A percentile compares a stretch with the other conserved stretches of the same genome.
Conservation (phyloP, 495 filamentous ascomycete species). For the Rhizodiscina lignyota region DNA sequence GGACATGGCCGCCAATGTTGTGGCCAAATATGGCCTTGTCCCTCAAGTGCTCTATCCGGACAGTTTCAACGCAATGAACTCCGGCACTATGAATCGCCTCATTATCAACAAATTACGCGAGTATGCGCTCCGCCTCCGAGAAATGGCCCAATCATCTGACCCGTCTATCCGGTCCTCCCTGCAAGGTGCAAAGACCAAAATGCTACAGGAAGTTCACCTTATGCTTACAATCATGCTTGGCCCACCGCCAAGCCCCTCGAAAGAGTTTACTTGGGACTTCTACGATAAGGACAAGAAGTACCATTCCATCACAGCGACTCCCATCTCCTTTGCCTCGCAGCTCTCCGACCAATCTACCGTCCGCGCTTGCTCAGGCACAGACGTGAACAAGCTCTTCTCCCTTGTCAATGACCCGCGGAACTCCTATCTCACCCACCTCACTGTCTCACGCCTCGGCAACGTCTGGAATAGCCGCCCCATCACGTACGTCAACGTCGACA, state of each 20-base stretch:
- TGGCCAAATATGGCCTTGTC: constrained; percentile 70
- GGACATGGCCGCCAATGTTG: constrained; percentile 83
- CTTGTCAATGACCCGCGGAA: constrained; percentile 76
- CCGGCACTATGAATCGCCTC: constrained; percentile 49
- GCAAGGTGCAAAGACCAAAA: constrained; percentile 41
- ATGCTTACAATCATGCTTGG: constrained; percentile 68
- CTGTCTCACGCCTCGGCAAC: constrained; percentile 64
- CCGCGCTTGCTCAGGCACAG: constrained; percentile 31
- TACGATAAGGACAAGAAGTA: constrained; percentile 47
- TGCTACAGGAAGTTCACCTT: constrained; percentile 61
- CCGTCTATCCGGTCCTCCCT: constrained; percentile 21
- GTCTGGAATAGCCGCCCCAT: constrained; percentile 52
- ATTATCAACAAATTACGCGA: constrained; percentile 80
- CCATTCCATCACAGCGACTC: constrained; percentile 40
- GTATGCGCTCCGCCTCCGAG: constrained; percentile 49
- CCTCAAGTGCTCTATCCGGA: constrained; percentile 71
- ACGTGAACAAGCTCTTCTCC: constrained; percentile 49
- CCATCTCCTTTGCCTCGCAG: constrained; percentile 47
- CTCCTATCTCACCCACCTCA: constrained; percentile 48
- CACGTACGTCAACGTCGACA: constrained; percentile 69
- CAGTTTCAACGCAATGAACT: constrained; percentile 55
- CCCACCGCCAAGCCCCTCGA: constrained; percentile 47
- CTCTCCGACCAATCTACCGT: constrained; percentile 29
- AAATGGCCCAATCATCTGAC: constrained; percentile 21
- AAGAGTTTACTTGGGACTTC: constrained; percentile 63